Conservation (phyloP, 805 yeast genomes). For the Candida anglica region DNA sequence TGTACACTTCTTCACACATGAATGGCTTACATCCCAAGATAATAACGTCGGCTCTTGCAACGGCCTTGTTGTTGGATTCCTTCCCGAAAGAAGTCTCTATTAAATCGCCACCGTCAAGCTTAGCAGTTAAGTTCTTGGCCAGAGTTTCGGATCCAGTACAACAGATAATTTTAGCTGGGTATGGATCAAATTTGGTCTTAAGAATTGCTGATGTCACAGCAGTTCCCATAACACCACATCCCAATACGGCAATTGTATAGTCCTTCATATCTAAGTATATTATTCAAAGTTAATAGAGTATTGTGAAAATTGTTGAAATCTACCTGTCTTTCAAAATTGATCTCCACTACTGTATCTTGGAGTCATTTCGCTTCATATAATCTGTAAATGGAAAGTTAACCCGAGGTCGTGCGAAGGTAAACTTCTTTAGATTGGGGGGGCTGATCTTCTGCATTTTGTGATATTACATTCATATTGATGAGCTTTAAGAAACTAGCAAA, state of each 20-base stretch:
- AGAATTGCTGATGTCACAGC: slow-evolving; percentile 83
- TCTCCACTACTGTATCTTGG: too few species aligned
- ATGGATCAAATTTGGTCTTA: slow-evolving; percentile 42
- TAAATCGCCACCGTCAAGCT: slow-evolving; percentile 31
- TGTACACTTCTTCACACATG: slow-evolving; percentile 59
- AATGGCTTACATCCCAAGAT: slow-evolving; percentile 89
- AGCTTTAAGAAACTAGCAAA: too few species aligned
- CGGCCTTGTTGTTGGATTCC: slow-evolving; percentile 53
- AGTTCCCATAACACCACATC: slow-evolving; percentile 95
- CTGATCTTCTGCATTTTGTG: too few species aligned
- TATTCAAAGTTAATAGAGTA: too few species aligned
- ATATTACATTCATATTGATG: too few species aligned
- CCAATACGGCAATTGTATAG: slow-evolving; percentile 74
- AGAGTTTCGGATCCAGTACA: slow-evolving; percentile 56
- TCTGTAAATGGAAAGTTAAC: neutral
- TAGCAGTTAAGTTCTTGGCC: slow-evolving; percentile 43
- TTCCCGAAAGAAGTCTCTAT: slow-evolving; percentile 48
- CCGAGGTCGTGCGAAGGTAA: slow-evolving; percentile 1
- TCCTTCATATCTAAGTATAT: slow-evolving; percentile 14
- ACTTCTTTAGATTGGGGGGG: too few species aligned
- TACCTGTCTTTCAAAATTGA: too few species aligned
- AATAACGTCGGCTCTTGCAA: slow-evolving; percentile 61
- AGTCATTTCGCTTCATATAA: too few species aligned
- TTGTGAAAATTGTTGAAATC: neutral
- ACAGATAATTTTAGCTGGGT: slow-evolving; percentile 74